phyloP scores from a whole-genome alignment of 2,329 filamentous ascomycete genomes.

The Trichoderma cornu-damae region DNA sequence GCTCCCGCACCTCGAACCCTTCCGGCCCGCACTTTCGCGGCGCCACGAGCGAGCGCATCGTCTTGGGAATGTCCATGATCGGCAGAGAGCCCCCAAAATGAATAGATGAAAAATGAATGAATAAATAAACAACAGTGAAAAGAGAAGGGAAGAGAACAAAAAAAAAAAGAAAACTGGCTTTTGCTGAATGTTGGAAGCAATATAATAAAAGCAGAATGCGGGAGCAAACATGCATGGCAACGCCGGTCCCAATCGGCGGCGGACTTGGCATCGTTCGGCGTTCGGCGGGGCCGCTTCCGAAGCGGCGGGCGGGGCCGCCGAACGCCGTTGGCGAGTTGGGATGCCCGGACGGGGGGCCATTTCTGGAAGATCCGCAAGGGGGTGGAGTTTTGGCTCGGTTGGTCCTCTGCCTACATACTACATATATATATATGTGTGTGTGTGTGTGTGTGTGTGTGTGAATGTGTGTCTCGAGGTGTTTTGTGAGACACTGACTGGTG shows the following conservation, averaged over 20 bases:
- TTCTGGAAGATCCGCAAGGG: neutral
- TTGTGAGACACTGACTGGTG: no score
- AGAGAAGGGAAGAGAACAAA: neutral
- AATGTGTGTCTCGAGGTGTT: no score
- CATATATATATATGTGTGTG: no score
- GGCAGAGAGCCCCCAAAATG: neutral
- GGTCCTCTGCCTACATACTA: no score
- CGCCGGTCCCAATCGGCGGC: neutral
- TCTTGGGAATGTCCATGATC: conserved; percentile 33
- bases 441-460: no score
- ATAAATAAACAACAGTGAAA: neutral
- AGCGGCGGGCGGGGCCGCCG: conserved; percentile 1
- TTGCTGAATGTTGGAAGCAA: neutral
- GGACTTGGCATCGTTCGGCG: conserved; percentile 6
- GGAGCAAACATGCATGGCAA: neutral
- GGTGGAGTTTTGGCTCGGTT: neutral
- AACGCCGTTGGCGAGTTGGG: neutral
- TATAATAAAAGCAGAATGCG: no score
- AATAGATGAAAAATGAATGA: neutral
- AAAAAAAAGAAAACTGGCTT: neutral
- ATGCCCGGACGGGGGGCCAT: neutral
- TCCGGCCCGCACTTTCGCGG: conserved; percentile 36
- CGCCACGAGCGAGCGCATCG: conserved; percentile 42
- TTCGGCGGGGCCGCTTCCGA: conserved; percentile 13
- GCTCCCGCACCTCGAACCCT: conserved; percentile 36